Percentiles rank a stretch among this genome's conserved stretches.
Conservation (phyloP, 345 rosid genomes). For the Populus nigra region DNA sequence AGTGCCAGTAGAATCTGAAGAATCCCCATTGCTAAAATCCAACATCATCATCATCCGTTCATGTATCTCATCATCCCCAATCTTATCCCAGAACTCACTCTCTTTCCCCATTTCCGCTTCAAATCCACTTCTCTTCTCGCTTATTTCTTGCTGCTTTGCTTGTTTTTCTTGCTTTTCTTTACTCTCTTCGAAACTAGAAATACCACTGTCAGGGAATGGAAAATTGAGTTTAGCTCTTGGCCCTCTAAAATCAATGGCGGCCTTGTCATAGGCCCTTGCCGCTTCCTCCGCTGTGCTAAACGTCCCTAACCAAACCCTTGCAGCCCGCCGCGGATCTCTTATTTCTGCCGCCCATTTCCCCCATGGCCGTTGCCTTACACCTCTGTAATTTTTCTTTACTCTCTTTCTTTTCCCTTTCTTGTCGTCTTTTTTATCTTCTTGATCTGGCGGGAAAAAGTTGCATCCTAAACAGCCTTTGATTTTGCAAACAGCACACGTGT, state of each 20-base stretch:
- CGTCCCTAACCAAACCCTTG: slow-evolving; percentile 92
- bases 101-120: slow-evolving; percentile 11
- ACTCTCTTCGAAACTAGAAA: slow-evolving; percentile 1
- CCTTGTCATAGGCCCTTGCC: slow-evolving; percentile 87
- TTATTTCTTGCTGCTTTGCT: neutral
- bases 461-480: slow-evolving; percentile 77
- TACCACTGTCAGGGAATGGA: slow-evolving; percentile 40
- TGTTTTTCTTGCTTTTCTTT: slow-evolving; percentile 17
- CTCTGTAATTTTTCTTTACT: slow-evolving; percentile 75
- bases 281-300: slow-evolving; percentile 89
- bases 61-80: slow-evolving; percentile 40
- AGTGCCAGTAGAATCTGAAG: slow-evolving; percentile 56
- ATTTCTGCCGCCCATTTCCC: slow-evolving; percentile 99
- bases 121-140: neutral
- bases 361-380: slow-evolving; percentile 98
- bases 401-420: slow-evolving; percentile 28
- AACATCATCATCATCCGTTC: slow-evolving; percentile 60
- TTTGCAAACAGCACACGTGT: slow-evolving; percentile 60
- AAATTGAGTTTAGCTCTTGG: slow-evolving; percentile 54
- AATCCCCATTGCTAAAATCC: slow-evolving; percentile 48
- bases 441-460: slow-evolving; percentile 64
- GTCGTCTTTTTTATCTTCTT: slow-evolving; percentile 6
- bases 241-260: slow-evolving; percentile 52
- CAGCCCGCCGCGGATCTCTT: slow-evolving; percentile 74
- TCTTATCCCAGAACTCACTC: slow-evolving; percentile 29